These are phyloP conservation scores for Tetrahymena borealis DNA, from an alignment of 73 alveolate species.

Conservation along the genomic window DNA sequence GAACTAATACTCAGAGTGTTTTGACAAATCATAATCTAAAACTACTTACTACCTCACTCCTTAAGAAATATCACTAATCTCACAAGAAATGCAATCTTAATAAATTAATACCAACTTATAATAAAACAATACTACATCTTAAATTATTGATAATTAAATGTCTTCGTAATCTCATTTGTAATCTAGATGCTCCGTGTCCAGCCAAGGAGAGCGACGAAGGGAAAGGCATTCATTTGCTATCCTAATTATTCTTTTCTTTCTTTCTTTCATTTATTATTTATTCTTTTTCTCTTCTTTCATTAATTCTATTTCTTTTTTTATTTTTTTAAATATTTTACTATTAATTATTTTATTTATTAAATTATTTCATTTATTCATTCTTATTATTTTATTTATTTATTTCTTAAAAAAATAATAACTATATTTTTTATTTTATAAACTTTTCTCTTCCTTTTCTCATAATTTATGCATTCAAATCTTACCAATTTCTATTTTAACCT, in stretches of 20 bases:
- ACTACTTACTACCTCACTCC: not conserved
- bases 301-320: not conserved
- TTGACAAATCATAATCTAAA: not conserved
- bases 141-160: not conserved
- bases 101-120: not conserved
- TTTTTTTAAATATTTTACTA: not conserved
- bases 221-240: not conserved
- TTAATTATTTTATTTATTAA: not conserved
- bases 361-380: not conserved
- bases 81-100: not conserved
- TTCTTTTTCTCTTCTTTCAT: not conserved
- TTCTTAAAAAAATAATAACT: too few species aligned
- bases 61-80: not conserved
- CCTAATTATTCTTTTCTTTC: not conserved
- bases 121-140: not conserved
- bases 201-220: not conserved
- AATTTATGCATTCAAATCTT: too few species aligned
- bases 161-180: not conserved
- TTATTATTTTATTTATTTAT: too few species aligned
- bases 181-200: not conserved
- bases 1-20: not conserved
- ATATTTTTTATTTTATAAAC: too few species aligned
- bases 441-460: too few species aligned
- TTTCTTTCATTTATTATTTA: not conserved
- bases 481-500: too few species aligned